Conservation (phyloP, 257 asterid genomes). For the Primulina tabacum region DNA sequence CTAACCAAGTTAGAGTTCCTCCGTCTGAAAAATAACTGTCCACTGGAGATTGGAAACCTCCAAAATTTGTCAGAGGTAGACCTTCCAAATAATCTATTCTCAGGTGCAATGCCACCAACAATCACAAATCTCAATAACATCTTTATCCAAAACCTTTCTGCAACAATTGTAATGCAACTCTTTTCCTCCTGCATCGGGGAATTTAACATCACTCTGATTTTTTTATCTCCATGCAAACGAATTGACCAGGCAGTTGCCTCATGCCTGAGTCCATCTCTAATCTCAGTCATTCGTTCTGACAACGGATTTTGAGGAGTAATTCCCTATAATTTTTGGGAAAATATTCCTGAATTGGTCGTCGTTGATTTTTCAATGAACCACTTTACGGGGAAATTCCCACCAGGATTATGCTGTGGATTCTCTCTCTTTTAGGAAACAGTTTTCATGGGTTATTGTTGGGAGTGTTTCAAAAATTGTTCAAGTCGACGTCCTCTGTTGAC, state of each 20-base stretch:
- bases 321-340: slow-evolving; percentile 56
- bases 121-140: slow-evolving; percentile 54
- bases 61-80: slow-evolving; percentile 29
- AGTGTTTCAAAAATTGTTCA: slow-evolving; percentile 62
- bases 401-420: slow-evolving; percentile 46
- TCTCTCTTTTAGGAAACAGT: slow-evolving; percentile 27
- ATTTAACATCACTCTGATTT: slow-evolving; percentile 29
- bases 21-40: slow-evolving; percentile 34
- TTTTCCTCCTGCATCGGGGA: slow-evolving; percentile 64
- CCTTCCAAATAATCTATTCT: slow-evolving; percentile 48
- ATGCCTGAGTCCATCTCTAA: slow-evolving; percentile 55
- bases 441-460: slow-evolving; percentile 58
- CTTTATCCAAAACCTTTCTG: slow-evolving; percentile 29
- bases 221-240: slow-evolving; percentile 48
- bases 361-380: slow-evolving; percentile 53
- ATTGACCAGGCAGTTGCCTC: slow-evolving; percentile 52
- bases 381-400: slow-evolving; percentile 67
- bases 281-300: slow-evolving; percentile 39
- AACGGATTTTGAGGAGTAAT: slow-evolving; percentile 54
- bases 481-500: slow-evolving; percentile 21
- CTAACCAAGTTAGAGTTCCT: slow-evolving; percentile 35
- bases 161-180: slow-evolving; percentile 53
- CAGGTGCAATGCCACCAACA: slow-evolving; percentile 60
- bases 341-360: slow-evolving; percentile 36
- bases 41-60: slow-evolving; percentile 51